Evolutionary conservation across 805 yeast species (phyloP).

Genomic region (Candida alai): DNA sequence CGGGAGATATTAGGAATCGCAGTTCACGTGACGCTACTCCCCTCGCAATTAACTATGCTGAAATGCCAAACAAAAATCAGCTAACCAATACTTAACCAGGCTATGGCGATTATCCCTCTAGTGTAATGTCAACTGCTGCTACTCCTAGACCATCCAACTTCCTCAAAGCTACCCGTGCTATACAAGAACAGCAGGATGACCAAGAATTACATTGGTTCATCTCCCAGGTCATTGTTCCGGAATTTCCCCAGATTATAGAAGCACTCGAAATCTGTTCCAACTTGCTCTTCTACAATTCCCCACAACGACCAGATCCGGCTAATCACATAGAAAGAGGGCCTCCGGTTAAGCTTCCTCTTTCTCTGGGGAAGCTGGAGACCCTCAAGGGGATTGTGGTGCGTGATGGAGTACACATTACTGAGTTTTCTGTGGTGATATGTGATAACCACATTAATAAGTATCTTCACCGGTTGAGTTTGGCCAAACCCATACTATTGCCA

Average conservation of each 20-base stretch:
- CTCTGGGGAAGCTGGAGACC: slow-evolving; percentile 45
- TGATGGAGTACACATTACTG: slow-evolving; percentile 49
- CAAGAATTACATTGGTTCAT: slow-evolving; percentile 33
- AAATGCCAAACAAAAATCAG: too few relatives aligned
- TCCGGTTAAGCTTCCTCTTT: slow-evolving; percentile 53
- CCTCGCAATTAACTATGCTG: too few relatives aligned
- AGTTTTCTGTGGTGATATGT: slow-evolving; percentile 41
- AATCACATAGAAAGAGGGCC: slow-evolving; percentile 32
- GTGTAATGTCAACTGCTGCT: background rate
- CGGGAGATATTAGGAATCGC: too few relatives aligned
- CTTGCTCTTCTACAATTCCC: slow-evolving; percentile 33
- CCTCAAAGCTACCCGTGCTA: background rate
- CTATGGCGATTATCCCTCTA: too few relatives aligned
- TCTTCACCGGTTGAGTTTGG: slow-evolving; percentile 26
- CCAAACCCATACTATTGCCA: slow-evolving; percentile 32
- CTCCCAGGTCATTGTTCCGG: slow-evolving; percentile 19
- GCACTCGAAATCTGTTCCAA: slow-evolving; percentile 36
- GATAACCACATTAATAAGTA: slow-evolving; percentile 38
- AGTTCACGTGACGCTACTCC: too few relatives aligned
- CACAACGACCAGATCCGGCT: slow-evolving; percentile 28
- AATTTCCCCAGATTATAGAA: slow-evolving; percentile 32
- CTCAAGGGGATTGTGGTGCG: slow-evolving; percentile 61
- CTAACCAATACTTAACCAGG: too few relatives aligned
- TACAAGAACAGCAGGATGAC: slow-evolving; percentile 11
- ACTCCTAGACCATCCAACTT: slow-evolving; percentile 1